Base-by-base conservation (phyloP, 116 monocot species). In the Phalaenopsis hybrid region DNA sequence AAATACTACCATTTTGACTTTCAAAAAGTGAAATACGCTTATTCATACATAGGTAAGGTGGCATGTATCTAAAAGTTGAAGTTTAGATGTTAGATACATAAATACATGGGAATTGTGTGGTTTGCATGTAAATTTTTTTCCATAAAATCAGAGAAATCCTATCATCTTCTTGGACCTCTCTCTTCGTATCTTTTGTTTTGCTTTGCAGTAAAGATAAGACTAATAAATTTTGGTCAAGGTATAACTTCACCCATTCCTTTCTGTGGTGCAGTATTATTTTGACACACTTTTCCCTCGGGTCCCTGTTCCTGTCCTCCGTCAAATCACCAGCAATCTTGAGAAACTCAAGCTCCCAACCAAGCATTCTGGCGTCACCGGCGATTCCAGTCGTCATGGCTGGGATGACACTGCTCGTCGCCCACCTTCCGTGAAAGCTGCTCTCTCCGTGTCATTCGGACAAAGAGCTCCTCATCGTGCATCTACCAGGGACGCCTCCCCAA, bases 381-480 rank as follows among this genome's bases (percentile, higher is more conserved):
- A 96, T 45, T 85, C 94, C 2, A 92, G 76, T 21, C 92, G 94
- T 9, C 89, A 86, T 73, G 96, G 92, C 28, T 88, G 92, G 59
- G 94, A 94, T 52, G 94, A 96, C 33, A 91, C 88, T 79, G 94
- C 94, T 23, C 94, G 91, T 41, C 88, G 96, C 7, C 96, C 92
- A 49, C 96, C 96, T 43, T 96, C 96, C 33, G 94, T 96, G 46
- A 96, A 96, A 83, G 96, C 96, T 83, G 73, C 94, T 31, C 85
- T 96, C 9, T 96, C 92, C 0, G 96, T 96, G 34, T 96, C 96
- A 15, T 96, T 96, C 82, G 96, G 96, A 33, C 96, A 96, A 76
- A 88, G 96, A 13, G 96, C 94, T 55, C 94, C 96, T 21, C 96
- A 94, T 63, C 94, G 96, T 76, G 94, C 96, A 28, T 96, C 96